Base-by-base conservation (phyloP, 1,284 basidiomycete genomes). In the Pisolithus thermaeus region DNA sequence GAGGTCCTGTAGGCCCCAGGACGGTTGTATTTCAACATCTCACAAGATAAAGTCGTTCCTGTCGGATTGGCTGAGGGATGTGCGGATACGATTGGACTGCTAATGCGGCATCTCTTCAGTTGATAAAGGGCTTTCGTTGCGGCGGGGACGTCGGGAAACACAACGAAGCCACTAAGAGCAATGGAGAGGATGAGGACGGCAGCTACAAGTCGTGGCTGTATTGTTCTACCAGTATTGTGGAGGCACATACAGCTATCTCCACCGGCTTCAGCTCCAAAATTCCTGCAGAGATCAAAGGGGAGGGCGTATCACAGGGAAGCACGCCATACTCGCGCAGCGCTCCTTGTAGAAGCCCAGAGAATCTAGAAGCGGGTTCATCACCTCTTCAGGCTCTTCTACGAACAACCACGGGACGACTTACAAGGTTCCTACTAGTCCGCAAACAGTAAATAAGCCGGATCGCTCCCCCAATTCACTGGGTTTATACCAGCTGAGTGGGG, bases 161-260 rank as follows among this genome's bases (percentile, higher is more conserved):
- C 71, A 23, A 84, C 58, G 58, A 85, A 87, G 0, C 87, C 87
- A 59, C 89, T 87, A 4, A 87, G 58, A 0, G 87, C 83, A 52
- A 87, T 82, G 0, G 84, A 83, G 7, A 89, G 64, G 2, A 86
- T 87, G 48, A 89, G 86, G 16, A 84, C 66, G 3, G 85, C 85
- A 59, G 89, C 85, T 36, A 89, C 80, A 54, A 89, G n/a, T 20
- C 11, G 1, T 27, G 4, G 27, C 50, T 42, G 50, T 47, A 3
- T 43, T 48, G 35, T 53, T 30, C 48, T 7, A 14, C 12, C 6
- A 7, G 4, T 9, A 36, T 7, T 37, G 18, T 40, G 25, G 25
- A 59, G 46, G 32, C 8, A 68, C 79, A 58, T 64, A 84, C 74
- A 88, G 69, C 87, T 85, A 89, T 61, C 81, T 74, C 81, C 83